Evolutionary conservation across 2,329 filamentous ascomycete species (phyloP).

Genomic region (Cladosporium sp.): DNA sequence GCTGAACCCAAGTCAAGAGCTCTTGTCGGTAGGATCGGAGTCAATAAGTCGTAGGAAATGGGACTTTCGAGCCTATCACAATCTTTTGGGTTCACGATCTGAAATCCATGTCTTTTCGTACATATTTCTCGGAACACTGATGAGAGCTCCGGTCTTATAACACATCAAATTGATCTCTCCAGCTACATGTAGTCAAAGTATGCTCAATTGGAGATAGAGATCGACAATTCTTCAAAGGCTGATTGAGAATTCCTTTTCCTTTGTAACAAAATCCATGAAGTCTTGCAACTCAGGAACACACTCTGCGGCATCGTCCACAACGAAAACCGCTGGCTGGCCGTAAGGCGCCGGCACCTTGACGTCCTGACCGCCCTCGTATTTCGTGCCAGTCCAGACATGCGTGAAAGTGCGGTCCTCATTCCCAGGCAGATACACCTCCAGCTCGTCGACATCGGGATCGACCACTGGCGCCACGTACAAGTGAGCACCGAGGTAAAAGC

Average conservation of each 20-base stretch:
- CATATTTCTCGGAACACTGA: too few species aligned
- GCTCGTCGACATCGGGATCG: constrained; percentile 20
- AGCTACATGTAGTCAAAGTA: too few species aligned
- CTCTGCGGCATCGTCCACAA: constrained; percentile 22
- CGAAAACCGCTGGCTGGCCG: constrained; percentile 28
- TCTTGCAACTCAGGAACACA: constrained; percentile 19
- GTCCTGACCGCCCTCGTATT: constrained; percentile 23
- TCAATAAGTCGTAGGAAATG: too few species aligned
- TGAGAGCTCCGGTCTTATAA: too few species aligned
- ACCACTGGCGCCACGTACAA: constrained; percentile 29
- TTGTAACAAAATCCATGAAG: constrained; percentile 26
- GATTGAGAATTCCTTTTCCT: constrained; percentile 21
- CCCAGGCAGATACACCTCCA: constrained; percentile 25
- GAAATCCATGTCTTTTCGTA: too few species aligned
- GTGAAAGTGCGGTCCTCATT: constrained; percentile 20
- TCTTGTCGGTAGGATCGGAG: too few species aligned
- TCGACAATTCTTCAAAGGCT: too few species aligned
- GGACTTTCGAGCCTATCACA: too few species aligned
- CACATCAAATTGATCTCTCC: too few species aligned
- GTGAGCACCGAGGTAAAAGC: constrained; percentile 26
- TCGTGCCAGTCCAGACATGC: constrained; percentile 25
- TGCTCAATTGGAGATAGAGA: too few species aligned
- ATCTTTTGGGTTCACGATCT: too few species aligned
- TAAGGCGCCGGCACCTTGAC: constrained; percentile 24
- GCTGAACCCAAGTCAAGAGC: too few species aligned